These are phyloP conservation scores for Coprinellus micaceus DNA, from an alignment of 768 basidiomycete genomes.

Conservation along the genomic window DNA sequence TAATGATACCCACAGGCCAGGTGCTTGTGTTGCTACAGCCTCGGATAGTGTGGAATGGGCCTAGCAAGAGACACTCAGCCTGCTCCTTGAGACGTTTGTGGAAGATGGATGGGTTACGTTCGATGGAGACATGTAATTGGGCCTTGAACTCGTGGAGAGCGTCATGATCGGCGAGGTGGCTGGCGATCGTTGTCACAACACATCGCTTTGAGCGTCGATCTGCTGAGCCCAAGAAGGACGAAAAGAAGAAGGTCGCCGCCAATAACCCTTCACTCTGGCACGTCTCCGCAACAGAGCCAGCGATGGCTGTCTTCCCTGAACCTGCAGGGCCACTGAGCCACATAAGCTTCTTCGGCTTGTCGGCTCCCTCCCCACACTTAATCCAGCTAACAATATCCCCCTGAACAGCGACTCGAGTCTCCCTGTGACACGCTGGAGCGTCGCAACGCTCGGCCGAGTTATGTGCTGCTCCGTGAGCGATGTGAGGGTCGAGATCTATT, in stretches of 20 bases:
- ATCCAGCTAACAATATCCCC: conserved; percentile 6
- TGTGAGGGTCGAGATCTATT: neutral
- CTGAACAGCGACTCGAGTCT: neutral
- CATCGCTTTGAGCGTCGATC: neutral
- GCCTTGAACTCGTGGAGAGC: neutral
- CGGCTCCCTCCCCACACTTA: neutral
- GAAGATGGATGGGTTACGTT: neutral
- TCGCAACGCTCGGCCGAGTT: no score
- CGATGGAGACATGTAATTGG: neutral
- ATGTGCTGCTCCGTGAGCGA: no score
- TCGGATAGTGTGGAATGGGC: neutral
- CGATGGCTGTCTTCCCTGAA: conserved; percentile 10
- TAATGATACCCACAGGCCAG: neutral
- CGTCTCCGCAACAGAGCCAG: conserved; percentile 7
- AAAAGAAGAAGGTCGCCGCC: no score
- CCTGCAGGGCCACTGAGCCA: conserved; percentile 11
- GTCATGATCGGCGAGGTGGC: neutral
- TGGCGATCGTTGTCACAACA: neutral
- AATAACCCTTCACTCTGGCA: conserved; percentile 1
- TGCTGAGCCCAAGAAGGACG: neutral
- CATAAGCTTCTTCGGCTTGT: neutral
- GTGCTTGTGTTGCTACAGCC: no score
- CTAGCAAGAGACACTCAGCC: neutral
- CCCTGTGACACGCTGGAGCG: no score
- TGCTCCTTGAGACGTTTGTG: neutral